Evolutionary conservation across 179 eudicot species (phyloP).

Genomic region (Beta macrorhiza): DNA sequence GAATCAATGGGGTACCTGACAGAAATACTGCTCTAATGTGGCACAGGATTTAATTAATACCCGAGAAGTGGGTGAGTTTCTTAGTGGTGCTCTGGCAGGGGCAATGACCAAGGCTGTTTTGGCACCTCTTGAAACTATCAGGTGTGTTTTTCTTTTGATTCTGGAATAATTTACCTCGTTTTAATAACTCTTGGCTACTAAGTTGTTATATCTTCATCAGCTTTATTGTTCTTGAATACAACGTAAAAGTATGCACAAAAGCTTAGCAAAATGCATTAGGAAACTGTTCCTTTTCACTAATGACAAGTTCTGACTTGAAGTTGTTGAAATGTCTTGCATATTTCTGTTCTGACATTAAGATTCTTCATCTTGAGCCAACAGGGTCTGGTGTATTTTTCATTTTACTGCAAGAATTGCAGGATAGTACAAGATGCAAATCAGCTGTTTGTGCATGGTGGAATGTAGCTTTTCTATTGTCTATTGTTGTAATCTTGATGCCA

Average conservation of each 20-base stretch:
- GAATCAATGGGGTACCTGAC: constrained; percentile 2
- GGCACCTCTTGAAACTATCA: constrained; percentile 97
- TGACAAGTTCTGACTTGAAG: neutral
- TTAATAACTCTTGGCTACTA: neutral
- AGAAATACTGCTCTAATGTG: constrained; percentile 12
- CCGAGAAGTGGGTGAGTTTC: constrained; percentile 87
- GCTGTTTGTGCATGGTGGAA: neutral
- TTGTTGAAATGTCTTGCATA: neutral
- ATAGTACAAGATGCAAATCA: neutral
- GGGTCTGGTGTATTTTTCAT: neutral
- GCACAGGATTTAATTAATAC: constrained; percentile 53
- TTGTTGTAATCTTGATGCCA: neutral
- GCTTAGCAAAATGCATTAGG: neutral
- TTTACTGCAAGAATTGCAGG: neutral
- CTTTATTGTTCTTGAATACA: neutral
- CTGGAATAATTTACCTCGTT: neutral
- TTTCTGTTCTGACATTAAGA: neutral
- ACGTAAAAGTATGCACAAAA: no score
- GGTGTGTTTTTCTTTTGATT: constrained; percentile 38
- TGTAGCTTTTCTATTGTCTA: neutral
- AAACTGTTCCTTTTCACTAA: neutral
- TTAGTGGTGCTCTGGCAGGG: constrained; percentile 97
- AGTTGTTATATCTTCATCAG: neutral
- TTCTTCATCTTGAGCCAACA: neutral
- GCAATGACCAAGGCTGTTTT: constrained; percentile 97